A percentile compares a stretch with the other conserved stretches of the same genome.
phyloP scores from a whole-genome alignment of 352 stramenopile species.

The Vaucheria bursata region DNA sequence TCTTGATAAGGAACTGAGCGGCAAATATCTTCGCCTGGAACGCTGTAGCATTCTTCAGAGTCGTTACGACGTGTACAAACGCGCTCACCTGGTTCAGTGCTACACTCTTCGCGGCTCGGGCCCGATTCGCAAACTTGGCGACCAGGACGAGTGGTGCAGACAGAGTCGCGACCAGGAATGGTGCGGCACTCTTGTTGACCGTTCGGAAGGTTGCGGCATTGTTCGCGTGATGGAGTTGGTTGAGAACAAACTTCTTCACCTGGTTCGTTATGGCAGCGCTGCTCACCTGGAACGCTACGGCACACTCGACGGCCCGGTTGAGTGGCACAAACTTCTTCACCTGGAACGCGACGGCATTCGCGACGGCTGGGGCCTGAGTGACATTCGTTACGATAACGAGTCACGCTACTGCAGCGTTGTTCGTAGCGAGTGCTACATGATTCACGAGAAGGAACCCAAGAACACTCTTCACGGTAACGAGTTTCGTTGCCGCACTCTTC shows the following conservation, averaged over 20 bases:
- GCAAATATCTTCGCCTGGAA: conserved; percentile 2
- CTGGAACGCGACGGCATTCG: not conserved
- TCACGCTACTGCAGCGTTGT: not conserved
- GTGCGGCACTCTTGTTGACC: not conserved
- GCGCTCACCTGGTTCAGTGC: not conserved
- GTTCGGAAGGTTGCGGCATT: not conserved
- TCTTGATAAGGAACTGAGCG: conserved; percentile 4
- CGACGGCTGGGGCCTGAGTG: not conserved
- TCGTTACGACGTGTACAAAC: not conserved
- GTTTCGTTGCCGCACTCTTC: conserved; percentile 1
- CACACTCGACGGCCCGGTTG: not conserved
- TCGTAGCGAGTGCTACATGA: not conserved
- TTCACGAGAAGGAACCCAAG: not conserved
- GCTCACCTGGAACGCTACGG: not conserved
- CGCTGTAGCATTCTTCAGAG: not conserved
- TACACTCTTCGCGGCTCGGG: not conserved
- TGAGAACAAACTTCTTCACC: conserved; percentile 5
- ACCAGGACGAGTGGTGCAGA: not conserved
- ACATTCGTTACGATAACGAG: not conserved
- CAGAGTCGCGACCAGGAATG: not conserved
- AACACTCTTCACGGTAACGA: not conserved
- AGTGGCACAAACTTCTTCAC: conserved; percentile 1
- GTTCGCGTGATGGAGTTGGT: not conserved
- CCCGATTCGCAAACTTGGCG: not conserved
- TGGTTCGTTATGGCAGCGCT: not conserved